These are phyloP conservation scores for Vigna nakashimae DNA, from an alignment of 306 rosid genomes.

Conservation along the genomic window DNA sequence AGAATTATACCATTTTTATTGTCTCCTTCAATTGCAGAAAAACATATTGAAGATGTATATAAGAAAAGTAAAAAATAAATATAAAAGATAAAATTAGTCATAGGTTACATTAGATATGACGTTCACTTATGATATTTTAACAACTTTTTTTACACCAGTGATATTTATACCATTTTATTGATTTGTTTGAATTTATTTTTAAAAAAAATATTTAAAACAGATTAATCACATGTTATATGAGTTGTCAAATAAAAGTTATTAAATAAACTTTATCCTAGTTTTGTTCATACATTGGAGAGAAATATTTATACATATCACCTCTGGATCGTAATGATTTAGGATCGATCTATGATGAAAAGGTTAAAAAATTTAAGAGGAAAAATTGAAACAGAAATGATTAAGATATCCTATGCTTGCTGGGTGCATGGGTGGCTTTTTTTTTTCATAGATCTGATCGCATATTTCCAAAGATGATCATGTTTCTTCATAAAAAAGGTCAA, in stretches of 20 bases:
- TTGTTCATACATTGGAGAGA: background rate
- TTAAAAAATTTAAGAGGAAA: background rate
- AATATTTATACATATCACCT: background rate
- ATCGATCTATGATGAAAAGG: background rate
- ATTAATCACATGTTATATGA: too few relatives aligned
- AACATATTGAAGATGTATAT: background rate
- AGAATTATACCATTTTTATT: background rate
- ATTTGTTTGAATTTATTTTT: too few relatives aligned
- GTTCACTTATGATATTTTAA: background rate
- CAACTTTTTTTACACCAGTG: too few relatives aligned
- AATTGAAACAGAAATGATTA: slow-evolving; percentile 4
- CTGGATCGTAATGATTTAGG: slow-evolving; percentile 5
- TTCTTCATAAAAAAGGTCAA: background rate
- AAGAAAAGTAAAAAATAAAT: background rate
- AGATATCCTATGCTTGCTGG: background rate
- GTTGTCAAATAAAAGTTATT: too few relatives aligned
- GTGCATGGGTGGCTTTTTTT: background rate
- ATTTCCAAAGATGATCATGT: background rate
- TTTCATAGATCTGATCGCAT: background rate
- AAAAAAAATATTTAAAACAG: too few relatives aligned
- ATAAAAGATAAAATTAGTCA: background rate
- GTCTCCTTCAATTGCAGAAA: background rate
- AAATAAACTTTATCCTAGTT: too few relatives aligned
- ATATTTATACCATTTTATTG: too few relatives aligned
- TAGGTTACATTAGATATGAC: background rate